Evolutionary conservation across 345 rosid species (phyloP).

Genomic region (Linum usitatissimum): DNA sequence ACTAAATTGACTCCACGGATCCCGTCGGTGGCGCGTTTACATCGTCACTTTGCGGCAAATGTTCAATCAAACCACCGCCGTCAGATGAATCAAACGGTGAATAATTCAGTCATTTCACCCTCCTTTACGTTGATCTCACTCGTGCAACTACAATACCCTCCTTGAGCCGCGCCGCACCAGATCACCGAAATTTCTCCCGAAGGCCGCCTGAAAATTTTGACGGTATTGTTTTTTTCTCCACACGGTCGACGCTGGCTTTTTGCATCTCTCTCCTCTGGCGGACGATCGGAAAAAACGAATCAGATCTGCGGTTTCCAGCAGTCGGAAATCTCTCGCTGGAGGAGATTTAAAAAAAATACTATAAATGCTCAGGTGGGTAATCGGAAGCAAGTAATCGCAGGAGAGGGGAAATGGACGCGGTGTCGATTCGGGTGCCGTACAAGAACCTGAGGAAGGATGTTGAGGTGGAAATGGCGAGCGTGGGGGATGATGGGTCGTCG

Average conservation of each 20-base stretch:
- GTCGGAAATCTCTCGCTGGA: background rate
- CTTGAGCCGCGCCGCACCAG: background rate
- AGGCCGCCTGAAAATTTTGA: background rate
- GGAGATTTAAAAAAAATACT: too few relatives aligned
- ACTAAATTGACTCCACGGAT: background rate
- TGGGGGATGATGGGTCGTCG: conserved; percentile 15
- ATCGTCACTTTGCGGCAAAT: background rate
- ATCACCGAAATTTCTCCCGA: background rate
- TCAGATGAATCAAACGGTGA: background rate
- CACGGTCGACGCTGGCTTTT: background rate
- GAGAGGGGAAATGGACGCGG: conserved; percentile 16
- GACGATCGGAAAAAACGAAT: background rate
- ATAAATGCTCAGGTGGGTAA: background rate
- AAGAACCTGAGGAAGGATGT: conserved; percentile 59
- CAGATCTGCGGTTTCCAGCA: background rate
- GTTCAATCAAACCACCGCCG: background rate
- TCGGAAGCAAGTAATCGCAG: background rate
- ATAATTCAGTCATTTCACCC: background rate
- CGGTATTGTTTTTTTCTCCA: background rate
- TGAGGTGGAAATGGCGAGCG: conserved; percentile 59
- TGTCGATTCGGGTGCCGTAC: conserved; percentile 30
- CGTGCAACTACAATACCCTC: background rate
- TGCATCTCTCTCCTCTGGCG: background rate
- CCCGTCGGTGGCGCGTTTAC: background rate
- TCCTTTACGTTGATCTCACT: background rate